Conservation (phyloP, 2,329 filamentous ascomycete species). For the Grosmannia penicillata region DNA sequence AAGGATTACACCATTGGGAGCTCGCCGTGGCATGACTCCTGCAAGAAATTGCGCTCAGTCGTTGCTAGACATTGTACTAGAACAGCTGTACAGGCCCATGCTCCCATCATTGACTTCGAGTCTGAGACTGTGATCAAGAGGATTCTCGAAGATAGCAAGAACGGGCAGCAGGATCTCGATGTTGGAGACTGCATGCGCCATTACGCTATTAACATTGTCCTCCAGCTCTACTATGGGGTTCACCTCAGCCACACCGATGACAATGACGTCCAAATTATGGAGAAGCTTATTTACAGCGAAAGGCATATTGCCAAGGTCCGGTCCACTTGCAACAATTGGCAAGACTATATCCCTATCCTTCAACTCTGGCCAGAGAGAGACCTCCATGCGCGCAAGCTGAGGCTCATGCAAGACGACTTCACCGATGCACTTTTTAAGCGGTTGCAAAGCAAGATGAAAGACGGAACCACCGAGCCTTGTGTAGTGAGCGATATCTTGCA, state of each 20-base stretch:
- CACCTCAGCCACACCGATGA: constrained; percentile 49
- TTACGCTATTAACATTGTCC: constrained; percentile 59
- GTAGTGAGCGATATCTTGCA: constrained; percentile 13
- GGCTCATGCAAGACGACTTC: constrained; percentile 36
- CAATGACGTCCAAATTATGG: constrained; percentile 35
- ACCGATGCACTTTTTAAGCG: constrained; percentile 35
- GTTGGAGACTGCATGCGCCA: constrained; percentile 59
- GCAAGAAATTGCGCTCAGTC: constrained; percentile 60
- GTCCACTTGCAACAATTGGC: constrained; percentile 55
- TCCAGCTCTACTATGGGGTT: constrained; percentile 67
- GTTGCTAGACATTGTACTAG: constrained; percentile 65
- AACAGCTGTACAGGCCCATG: constrained; percentile 54
- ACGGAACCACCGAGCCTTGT: constrained; percentile 12
- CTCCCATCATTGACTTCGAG: constrained; percentile 70
- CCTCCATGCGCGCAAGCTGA: constrained; percentile 41
- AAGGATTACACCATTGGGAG: constrained; percentile 74
- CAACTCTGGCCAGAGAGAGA: constrained; percentile 44
- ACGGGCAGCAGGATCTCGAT: constrained; percentile 40
- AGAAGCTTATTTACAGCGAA: constrained; percentile 63
- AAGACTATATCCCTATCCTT: constrained; percentile 41
- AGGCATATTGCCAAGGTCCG: constrained; percentile 61
- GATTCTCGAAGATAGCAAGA: constrained; percentile 44
- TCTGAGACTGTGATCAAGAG: constrained; percentile 57
- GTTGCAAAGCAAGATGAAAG: constrained; percentile 13
- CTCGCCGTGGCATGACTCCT: constrained; percentile 70